A percentile compares a stretch with the other conserved stretches of the same genome.
These are phyloP conservation scores for Coemansia sp. DNA, from an alignment of 192 early-diverging fungal species.

Conservation along the genomic window DNA sequence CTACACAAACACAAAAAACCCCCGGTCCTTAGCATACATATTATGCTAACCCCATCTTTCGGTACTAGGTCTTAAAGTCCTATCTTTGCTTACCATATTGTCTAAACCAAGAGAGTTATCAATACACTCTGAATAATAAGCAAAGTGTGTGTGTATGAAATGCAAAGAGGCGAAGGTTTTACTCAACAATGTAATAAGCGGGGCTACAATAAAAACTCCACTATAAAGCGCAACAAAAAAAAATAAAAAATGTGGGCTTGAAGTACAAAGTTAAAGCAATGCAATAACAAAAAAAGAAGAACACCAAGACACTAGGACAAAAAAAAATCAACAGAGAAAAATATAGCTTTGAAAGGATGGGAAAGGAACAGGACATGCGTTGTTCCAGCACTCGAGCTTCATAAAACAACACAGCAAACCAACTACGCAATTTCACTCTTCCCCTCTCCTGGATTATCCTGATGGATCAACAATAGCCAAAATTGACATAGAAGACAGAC, in stretches of 20 bases:
- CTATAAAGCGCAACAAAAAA: neutral
- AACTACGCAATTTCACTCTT: neutral
- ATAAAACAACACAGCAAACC: neutral
- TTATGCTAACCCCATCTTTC: neutral
- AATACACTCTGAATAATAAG: neutral
- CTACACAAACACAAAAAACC: slow-evolving; percentile 28
- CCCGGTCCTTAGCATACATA: neutral
- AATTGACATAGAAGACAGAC: neutral
- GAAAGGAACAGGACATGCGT: slow-evolving; percentile 5
- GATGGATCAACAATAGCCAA: neutral
- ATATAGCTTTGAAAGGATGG: neutral
- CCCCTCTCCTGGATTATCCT: neutral
- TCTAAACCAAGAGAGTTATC: neutral
- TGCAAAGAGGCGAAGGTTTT: neutral
- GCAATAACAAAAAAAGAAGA: slow-evolving; percentile 7
- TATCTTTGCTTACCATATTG: neutral
- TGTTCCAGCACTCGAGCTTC: neutral
- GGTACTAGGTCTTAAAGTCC: neutral
- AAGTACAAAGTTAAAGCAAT: slow-evolving; percentile 16
- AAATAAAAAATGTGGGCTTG: neutral
- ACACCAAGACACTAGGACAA: slow-evolving; percentile 4
- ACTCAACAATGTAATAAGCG: neutral
- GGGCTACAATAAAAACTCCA: neutral
- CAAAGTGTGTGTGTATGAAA: neutral
- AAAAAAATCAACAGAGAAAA: neutral